phyloP scores from a whole-genome alignment of 208 protist genomes.

The Leishmania aethiopica region DNA sequence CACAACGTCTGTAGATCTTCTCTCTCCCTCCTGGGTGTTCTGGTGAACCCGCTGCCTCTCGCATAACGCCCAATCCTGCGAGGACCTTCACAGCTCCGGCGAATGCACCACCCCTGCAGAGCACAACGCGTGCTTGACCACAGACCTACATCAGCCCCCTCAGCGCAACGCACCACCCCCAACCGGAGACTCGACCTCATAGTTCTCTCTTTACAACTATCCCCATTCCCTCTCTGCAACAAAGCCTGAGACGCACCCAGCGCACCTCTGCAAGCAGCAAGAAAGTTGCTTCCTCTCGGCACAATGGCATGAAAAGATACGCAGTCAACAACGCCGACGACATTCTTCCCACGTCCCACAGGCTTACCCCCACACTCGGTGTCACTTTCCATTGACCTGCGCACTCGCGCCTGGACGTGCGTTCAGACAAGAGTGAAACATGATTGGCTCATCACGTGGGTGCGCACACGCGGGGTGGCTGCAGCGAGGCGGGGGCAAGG shows the following conservation, averaged over 20 bases:
- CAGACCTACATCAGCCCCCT: not conserved
- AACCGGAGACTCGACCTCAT: not conserved
- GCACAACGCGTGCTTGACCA: not conserved
- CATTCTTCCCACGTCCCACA: too few species aligned
- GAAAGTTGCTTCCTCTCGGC: accelerated
- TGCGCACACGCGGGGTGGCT: not conserved
- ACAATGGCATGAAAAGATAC: too few species aligned
- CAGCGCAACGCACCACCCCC: not conserved
- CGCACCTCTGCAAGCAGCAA: not conserved
- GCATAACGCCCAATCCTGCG: too few species aligned
- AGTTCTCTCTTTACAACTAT: not conserved
- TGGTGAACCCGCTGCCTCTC: not conserved
- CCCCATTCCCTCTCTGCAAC: too few species aligned
- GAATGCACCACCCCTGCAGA: not conserved
- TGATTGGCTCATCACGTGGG: slow-evolving; percentile 11
- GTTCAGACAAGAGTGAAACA: slow-evolving; percentile 18
- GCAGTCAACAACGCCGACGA: too few species aligned
- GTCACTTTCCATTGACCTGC: too few species aligned
- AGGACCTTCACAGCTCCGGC: not conserved
- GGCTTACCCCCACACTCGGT: too few species aligned
- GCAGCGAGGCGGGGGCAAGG: too few species aligned
- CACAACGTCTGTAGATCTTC: not conserved
- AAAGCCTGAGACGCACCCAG: not conserved
- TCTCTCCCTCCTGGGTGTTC: not conserved
- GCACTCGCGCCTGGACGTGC: not conserved